Conservation (phyloP, 2,329 filamentous ascomycete species). For the Neofusicoccum parvum region DNA sequence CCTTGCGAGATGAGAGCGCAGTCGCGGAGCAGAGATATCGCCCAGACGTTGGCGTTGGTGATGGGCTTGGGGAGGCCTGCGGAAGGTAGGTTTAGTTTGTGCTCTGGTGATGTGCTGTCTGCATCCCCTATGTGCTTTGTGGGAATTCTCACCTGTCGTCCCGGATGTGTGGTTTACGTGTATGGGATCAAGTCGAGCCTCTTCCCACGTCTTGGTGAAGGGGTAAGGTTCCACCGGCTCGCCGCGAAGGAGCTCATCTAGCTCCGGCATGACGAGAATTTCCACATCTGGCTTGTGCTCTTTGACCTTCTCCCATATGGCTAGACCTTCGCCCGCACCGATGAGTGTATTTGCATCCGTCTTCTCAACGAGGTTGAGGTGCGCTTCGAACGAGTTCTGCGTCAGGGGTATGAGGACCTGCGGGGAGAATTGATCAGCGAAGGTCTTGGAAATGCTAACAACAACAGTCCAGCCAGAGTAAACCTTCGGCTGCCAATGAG, state of each 20-base stretch:
- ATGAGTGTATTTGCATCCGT: background rate
- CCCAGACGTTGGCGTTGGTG: background rate
- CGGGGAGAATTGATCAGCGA: background rate
- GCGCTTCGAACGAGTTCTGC: slow-evolving; percentile 1
- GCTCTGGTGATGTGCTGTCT: no score
- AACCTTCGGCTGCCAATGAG: no score
- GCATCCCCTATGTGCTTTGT: background rate
- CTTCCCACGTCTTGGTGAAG: slow-evolving; percentile 23
- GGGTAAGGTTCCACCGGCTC: background rate
- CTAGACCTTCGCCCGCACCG: background rate
- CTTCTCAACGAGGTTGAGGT: background rate
- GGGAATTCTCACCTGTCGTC: slow-evolving; percentile 25
- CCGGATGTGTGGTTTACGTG: slow-evolving; percentile 34
- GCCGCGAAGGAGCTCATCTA: background rate
- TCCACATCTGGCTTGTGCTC: background rate
- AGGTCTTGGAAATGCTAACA: no score
- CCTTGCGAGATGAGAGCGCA: background rate
- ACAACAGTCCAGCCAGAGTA: no score
- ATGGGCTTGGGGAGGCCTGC: slow-evolving; percentile 35
- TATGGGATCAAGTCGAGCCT: slow-evolving; percentile 27
- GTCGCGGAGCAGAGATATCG: background rate
- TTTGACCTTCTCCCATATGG: background rate
- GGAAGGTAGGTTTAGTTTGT: background rate
- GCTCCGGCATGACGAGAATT: background rate
- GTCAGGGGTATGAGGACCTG: background rate